Evolutionary conservation across 228 moss, liverwort and hornwort genomes (phyloP).

Genomic region (Sphagnum magellanicum): DNA sequence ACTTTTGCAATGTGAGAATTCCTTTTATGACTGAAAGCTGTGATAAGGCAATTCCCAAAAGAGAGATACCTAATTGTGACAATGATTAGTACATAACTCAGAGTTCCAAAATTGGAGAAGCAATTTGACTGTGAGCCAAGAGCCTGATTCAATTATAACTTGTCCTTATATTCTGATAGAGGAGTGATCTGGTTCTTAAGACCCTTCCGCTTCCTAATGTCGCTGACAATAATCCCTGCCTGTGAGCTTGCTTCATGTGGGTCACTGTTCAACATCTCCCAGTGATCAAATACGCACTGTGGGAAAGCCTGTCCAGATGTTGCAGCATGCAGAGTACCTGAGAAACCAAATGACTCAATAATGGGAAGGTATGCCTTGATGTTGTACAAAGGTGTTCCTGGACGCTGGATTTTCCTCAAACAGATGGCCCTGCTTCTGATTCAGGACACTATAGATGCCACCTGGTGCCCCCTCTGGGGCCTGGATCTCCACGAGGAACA

Average conservation of each 20-base stretch:
- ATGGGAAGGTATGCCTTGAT: slow-evolving; percentile 58
- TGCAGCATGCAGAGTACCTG: slow-evolving; percentile 33
- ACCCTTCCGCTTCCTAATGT: too few relatives aligned
- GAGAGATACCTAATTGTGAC: too few relatives aligned
- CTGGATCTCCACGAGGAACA: slow-evolving; percentile 60
- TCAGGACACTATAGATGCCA: slow-evolving; percentile 47
- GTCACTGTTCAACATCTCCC: slow-evolving; percentile 55
- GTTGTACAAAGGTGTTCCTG: slow-evolving; percentile 48
- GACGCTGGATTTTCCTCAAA: slow-evolving; percentile 55
- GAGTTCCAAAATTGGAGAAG: too few relatives aligned
- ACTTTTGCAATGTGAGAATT: too few relatives aligned
- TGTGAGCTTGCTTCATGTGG: slow-evolving; percentile 6
- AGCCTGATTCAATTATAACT: too few relatives aligned
- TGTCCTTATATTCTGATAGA: too few relatives aligned
- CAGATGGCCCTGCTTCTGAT: slow-evolving; percentile 56
- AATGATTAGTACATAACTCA: too few relatives aligned
- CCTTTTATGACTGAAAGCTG: too few relatives aligned
- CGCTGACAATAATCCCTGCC: too few relatives aligned
- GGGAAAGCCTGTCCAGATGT: slow-evolving; percentile 55
- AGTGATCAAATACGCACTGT: slow-evolving; percentile 46
- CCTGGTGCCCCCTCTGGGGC: slow-evolving; percentile 45
- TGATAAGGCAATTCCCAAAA: too few relatives aligned
- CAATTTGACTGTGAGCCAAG: too few relatives aligned
- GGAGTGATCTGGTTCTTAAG: too few relatives aligned
- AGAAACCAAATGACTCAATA: slow-evolving; percentile 54